Evolutionary conservation across 345 rosid genomes (phyloP).

Genomic region (Sisymbrium altissimum): DNA sequence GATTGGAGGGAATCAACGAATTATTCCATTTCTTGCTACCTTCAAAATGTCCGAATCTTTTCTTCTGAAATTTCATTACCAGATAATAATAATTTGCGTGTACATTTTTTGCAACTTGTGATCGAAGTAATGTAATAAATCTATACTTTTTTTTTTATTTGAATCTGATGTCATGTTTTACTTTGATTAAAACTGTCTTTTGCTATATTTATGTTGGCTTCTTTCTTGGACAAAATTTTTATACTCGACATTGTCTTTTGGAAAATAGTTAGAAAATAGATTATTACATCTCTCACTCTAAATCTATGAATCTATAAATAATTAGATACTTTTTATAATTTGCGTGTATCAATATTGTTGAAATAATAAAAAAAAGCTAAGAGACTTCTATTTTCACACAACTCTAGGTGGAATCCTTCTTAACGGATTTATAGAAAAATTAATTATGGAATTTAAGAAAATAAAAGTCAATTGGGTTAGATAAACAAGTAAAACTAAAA

Average conservation of each 20-base stretch:
- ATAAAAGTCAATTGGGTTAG: background rate
- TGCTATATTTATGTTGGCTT: too few species aligned
- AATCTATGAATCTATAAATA: too few species aligned
- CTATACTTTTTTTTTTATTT: background rate
- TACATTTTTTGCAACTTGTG: conserved; percentile 19
- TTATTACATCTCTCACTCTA: too few species aligned
- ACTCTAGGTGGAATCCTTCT: background rate
- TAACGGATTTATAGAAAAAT: background rate
- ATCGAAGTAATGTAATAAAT: conserved; percentile 1
- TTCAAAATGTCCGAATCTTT: conserved; percentile 34
- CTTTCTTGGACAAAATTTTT: too few species aligned
- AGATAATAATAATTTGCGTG: conserved; percentile 8
- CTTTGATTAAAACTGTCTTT: too few species aligned
- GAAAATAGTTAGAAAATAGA: too few species aligned
- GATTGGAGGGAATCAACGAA: conserved; percentile 35
- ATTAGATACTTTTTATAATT: too few species aligned
- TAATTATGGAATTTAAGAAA: too few species aligned
- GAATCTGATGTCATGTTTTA: too few species aligned
- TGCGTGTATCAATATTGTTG: too few species aligned
- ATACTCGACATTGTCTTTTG: too few species aligned
- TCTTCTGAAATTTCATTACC: background rate
- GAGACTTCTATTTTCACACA: background rate
- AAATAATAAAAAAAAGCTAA: too few species aligned
- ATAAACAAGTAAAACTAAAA: background rate
- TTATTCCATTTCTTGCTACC: conserved; percentile 22